A percentile compares a stretch with the other conserved stretches of the same genome.
These are phyloP conservation scores for Calonectria pauciramosa DNA, from an alignment of 2,329 filamentous ascomycete genomes.

Conservation along the genomic window DNA sequence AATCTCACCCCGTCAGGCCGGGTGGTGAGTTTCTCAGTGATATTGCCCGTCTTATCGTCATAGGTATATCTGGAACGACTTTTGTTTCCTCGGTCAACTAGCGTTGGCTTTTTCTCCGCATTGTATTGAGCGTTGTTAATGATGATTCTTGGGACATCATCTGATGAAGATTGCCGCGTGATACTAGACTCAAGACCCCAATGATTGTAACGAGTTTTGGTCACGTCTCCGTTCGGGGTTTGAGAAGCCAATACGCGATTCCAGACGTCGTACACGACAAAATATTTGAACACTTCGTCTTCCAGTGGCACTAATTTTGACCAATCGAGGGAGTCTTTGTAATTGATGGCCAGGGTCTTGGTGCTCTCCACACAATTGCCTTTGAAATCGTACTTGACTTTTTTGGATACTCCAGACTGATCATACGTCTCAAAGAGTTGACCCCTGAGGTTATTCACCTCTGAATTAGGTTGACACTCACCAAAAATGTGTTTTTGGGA, in stretches of 20 bases:
- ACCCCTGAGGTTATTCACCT: not conserved
- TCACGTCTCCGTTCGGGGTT: not conserved
- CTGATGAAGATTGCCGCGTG: not conserved
- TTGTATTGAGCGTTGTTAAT: not conserved
- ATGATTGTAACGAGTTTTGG: not conserved
- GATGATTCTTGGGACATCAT: not conserved
- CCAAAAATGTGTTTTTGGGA: not conserved
- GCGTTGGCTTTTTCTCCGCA: not conserved
- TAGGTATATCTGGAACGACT: not conserved
- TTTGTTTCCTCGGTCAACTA: not conserved
- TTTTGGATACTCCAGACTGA: not conserved
- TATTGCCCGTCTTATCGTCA: not conserved
- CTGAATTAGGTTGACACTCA: not conserved
- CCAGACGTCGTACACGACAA: not conserved
- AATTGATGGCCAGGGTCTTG: not conserved
- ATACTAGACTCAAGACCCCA: not conserved
- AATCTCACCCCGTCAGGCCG: not conserved
- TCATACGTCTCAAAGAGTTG: not conserved
- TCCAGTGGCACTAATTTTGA: not conserved
- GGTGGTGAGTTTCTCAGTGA: not conserved
- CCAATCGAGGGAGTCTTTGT: not conserved
- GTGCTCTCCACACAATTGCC: not conserved
- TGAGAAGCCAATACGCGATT: not conserved
- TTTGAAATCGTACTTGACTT: not conserved
- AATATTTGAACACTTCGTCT: not conserved